A percentile compares a stretch with the other conserved stretches of the same genome.
These are phyloP conservation scores for Tricholoma terreum DNA, from an alignment of 768 basidiomycete genomes.

Conservation along the genomic window DNA sequence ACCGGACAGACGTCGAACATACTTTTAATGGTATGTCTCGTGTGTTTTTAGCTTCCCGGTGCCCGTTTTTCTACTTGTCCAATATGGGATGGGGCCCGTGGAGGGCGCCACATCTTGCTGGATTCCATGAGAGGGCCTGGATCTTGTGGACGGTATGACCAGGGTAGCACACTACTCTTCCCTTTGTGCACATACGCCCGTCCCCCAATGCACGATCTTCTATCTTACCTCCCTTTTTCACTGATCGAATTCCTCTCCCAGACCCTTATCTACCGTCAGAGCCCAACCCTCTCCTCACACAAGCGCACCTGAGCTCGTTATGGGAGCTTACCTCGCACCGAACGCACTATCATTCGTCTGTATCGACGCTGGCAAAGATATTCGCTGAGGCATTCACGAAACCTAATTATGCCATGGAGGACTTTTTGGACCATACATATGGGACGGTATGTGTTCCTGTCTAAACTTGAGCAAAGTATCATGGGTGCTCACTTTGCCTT, in stretches of 20 bases:
- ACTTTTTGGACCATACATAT: slow-evolving; percentile 94
- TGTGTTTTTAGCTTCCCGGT: background rate
- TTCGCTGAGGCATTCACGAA: slow-evolving; percentile 95
- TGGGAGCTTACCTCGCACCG: slow-evolving; percentile 88
- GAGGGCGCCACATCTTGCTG: too few relatives aligned
- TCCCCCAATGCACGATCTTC: too few relatives aligned
- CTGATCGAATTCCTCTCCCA: slow-evolving; percentile 6
- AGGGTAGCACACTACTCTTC: too few relatives aligned
- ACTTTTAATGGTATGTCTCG: slow-evolving; percentile 31
- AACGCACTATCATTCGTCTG: slow-evolving; percentile 79
- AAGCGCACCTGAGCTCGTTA: slow-evolving; percentile 81
- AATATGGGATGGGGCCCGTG: too few relatives aligned
- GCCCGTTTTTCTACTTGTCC: background rate
- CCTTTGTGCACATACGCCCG: too few relatives aligned
- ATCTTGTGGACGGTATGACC: too few relatives aligned
- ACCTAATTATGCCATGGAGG: slow-evolving; percentile 84
- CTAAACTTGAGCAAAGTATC: background rate
- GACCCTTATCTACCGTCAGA: slow-evolving; percentile 72
- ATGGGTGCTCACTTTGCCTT: background rate
- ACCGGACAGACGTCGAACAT: slow-evolving; percentile 48
- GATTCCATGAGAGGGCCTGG: too few relatives aligned
- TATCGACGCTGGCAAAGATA: slow-evolving; percentile 85
- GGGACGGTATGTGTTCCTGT: slow-evolving; percentile 56
- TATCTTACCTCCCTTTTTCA: too few relatives aligned
- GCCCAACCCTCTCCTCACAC: slow-evolving; percentile 68